Evolutionary conservation across 1,284 basidiomycete genomes (phyloP).

Genomic region (Taiwanofungus camphoratus): DNA sequence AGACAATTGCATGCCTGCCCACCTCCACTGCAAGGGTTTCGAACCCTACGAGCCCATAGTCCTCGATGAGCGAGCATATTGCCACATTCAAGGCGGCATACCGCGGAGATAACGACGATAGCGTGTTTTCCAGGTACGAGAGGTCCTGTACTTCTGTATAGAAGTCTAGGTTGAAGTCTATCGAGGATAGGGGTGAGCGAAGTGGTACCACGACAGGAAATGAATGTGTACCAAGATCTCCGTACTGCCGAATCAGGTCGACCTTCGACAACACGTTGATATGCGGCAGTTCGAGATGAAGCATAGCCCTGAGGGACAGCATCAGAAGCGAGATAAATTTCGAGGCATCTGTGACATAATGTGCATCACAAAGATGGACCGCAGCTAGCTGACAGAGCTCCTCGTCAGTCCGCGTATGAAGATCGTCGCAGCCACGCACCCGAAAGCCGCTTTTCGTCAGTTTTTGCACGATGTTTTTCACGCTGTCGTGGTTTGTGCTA

Average conservation of each 20-base stretch:
- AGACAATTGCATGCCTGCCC: slow-evolving; percentile 15
- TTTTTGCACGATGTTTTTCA: slow-evolving; percentile 74
- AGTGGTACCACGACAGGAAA: slow-evolving; percentile 7
- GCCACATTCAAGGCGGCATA: slow-evolving; percentile 82
- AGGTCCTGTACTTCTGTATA: slow-evolving; percentile 98
- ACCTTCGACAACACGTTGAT: slow-evolving; percentile 97
- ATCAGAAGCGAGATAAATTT: slow-evolving; percentile 94
- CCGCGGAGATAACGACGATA: slow-evolving; percentile 61
- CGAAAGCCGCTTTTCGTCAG: slow-evolving; percentile 78
- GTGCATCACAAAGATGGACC: slow-evolving; percentile 93
- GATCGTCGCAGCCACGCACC: slow-evolving; percentile 45
- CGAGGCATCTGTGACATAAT: slow-evolving; percentile 93
- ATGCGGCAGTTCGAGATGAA: slow-evolving; percentile 96
- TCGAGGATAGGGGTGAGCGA: slow-evolving; percentile 6
- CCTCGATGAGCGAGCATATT: slow-evolving; percentile 89
- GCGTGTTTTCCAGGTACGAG: slow-evolving; percentile 77
- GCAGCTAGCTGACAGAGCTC: slow-evolving; percentile 69
- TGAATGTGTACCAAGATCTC: slow-evolving; percentile 68
- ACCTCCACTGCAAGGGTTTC: slow-evolving; percentile 96
- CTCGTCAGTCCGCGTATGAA: slow-evolving; percentile 19
- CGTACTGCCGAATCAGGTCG: slow-evolving; percentile 84
- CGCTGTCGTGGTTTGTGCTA: slow-evolving; percentile 89
- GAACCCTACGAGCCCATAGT: slow-evolving; percentile 92
- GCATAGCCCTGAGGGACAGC: slow-evolving; percentile 91
- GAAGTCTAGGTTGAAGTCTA: slow-evolving; percentile 96